Evolutionary conservation across 768 basidiomycete species (phyloP).

Genomic region (Rubroboletus satanas): DNA sequence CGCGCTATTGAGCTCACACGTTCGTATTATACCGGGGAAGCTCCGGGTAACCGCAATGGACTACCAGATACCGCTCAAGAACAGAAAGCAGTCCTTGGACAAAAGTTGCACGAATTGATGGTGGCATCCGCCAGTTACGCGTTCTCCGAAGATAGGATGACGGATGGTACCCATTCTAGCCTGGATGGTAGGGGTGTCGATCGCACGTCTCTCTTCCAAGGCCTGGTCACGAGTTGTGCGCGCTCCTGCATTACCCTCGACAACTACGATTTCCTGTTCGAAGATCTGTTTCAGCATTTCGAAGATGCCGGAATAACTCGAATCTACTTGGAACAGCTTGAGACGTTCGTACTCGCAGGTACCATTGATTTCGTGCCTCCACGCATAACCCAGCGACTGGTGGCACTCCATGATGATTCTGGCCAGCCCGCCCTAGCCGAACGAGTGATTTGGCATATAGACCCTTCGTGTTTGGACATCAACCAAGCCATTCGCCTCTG

Average conservation of each 20-base stretch:
- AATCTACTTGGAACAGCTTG: slow-evolving; percentile 81
- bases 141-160: slow-evolving; percentile 94
- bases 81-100: slow-evolving; percentile 62
- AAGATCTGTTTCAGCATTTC: slow-evolving; percentile 90
- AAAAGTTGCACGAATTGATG: slow-evolving; percentile 80
- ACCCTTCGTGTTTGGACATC: slow-evolving; percentile 86
- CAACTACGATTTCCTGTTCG: slow-evolving; percentile 85
- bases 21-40: slow-evolving; percentile 74
- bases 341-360: slow-evolving; percentile 75
- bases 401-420: slow-evolving; percentile 72
- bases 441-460: slow-evolving; percentile 92
- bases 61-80: slow-evolving; percentile 66
- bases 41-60: slow-evolving; percentile 82
- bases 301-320: slow-evolving; percentile 76
- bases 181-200: slow-evolving; percentile 90
- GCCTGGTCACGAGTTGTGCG: slow-evolving; percentile 71
- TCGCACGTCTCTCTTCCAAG: slow-evolving; percentile 85
- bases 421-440: slow-evolving; percentile 75
- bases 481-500: slow-evolving; percentile 90
- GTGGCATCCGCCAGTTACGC: slow-evolving; percentile 81
- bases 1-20: slow-evolving; percentile 84
- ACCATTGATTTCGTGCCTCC: slow-evolving; percentile 78
- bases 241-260: slow-evolving; percentile 76
- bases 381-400: slow-evolving; percentile 78
- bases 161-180: slow-evolving; percentile 78